Evolutionary conservation across 2,329 filamentous ascomycete genomes (phyloP).

Genomic region (Fusarium lateritium): DNA sequence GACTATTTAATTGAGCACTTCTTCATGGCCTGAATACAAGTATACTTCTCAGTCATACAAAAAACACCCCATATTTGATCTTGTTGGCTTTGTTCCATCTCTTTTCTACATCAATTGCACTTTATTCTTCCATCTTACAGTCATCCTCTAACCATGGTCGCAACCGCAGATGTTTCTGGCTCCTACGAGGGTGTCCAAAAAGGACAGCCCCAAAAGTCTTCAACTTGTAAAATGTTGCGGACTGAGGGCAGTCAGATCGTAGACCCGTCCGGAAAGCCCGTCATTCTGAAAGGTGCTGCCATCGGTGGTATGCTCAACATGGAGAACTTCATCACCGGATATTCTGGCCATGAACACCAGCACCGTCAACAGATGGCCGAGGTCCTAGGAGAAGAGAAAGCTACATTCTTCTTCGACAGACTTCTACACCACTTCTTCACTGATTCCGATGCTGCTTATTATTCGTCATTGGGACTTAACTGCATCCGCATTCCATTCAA

Average conservation of each 20-base stretch:
- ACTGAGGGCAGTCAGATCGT: slow-evolving; percentile 57
- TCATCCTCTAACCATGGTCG: slow-evolving; percentile 21
- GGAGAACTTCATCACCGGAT: slow-evolving; percentile 77
- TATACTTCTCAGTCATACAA: neutral
- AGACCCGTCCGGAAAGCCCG: slow-evolving; percentile 58
- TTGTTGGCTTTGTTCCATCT: rapidly evolving
- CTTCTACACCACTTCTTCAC: slow-evolving; percentile 72
- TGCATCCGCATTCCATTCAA: slow-evolving; percentile 74
- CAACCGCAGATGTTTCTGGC: slow-evolving; percentile 17
- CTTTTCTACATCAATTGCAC: neutral
- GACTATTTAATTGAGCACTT: slow-evolving; percentile 30
- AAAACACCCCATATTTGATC: neutral
- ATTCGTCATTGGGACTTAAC: slow-evolving; percentile 69
- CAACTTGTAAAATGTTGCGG: slow-evolving; percentile 51
- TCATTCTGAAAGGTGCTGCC: slow-evolving; percentile 60
- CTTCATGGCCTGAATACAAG: neutral
- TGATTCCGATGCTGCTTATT: slow-evolving; percentile 70
- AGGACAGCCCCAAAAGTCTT: slow-evolving; percentile 11
- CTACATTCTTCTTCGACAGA: slow-evolving; percentile 72
- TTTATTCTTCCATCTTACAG: too few relatives aligned
- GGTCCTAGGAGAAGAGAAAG: slow-evolving; percentile 69
- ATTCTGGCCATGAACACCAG: slow-evolving; percentile 69
- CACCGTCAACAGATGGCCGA: slow-evolving; percentile 67
- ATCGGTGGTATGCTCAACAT: slow-evolving; percentile 59
- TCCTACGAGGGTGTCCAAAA: slow-evolving; percentile 6